Evolutionary conservation across 352 stramenopile genomes (phyloP), one percentile per base, ranked within the genome.

Genomic region (Globisporangium cederbergense): DNA sequence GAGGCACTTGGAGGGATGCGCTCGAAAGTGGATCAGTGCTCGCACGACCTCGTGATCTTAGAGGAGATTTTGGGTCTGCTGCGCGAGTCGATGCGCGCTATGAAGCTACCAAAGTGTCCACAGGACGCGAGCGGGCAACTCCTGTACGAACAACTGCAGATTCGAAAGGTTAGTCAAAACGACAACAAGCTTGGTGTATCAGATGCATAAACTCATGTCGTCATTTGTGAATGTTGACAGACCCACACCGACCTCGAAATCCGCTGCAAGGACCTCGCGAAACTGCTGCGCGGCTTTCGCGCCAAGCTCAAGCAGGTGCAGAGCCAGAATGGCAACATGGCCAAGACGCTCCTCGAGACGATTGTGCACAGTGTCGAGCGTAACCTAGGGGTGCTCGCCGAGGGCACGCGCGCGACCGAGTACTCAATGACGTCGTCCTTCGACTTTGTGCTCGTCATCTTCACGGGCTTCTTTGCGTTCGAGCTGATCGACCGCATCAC

Each of bases 11-110:
- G 81, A 6, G 73, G 81, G 34, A 98, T 98, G 74, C 82, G 96
- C 7, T 78, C 96, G 61, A 86, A 88, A 62, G 86, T 99, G 13
- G 96, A 89, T 58, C 86, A 84, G 46, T 93, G 98, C 62, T 92
- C 93, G 0, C 97, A 98, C 60, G 90, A 99, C 64, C 80, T 99
- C 9, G 98, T 98, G 38, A 64, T 98, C 32, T 73, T 99, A 14
- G 95, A 98, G 67, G 96, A 99, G 79, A 98, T 98, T 43, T 76
- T 99, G 22, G 93, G 91, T 38, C 96, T 98, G 47, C 68, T 99
- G 32, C 77, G 88, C 1, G 97, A 99, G 62, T 98, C 96, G 28
- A 85, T 99, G 47, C 89, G 89, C 36, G 79, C 91, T 25, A 91
- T 98, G 52, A 74, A 95, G 46, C 88, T 99, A 14, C 96, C 96